A percentile compares a stretch with the other conserved stretches of the same genome.
Evolutionary conservation across 2,329 filamentous ascomycete species (phyloP).

Genomic region (Ophiocordyceps camponoti-floridani): DNA sequence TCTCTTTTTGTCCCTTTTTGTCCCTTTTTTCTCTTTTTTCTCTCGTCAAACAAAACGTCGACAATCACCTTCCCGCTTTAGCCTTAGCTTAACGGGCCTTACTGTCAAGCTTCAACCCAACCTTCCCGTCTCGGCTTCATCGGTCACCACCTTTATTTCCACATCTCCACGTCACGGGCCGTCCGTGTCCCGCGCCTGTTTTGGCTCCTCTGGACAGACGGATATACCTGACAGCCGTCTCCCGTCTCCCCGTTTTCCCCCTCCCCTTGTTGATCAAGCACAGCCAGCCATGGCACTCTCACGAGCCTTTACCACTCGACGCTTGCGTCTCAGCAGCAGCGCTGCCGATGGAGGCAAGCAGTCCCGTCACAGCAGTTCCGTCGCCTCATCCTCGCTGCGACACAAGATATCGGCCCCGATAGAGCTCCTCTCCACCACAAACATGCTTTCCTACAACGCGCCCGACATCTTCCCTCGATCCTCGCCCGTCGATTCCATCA

Average conservation of each 20-base stretch:
- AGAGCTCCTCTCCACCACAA: slow-evolving; percentile 81
- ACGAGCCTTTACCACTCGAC: slow-evolving; percentile 54
- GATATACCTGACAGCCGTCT: not conserved
- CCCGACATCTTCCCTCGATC: slow-evolving; percentile 48
- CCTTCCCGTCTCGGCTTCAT: not conserved
- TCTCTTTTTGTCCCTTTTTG: too few relatives aligned
- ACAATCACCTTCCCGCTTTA: slow-evolving; percentile 5
- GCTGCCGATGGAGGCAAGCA: slow-evolving; percentile 21
- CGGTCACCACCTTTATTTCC: not conserved
- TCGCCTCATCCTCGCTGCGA: slow-evolving; percentile 30
- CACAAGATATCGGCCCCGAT: slow-evolving; percentile 75
- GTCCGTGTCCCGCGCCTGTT: too few relatives aligned
- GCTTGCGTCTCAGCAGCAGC: slow-evolving; percentile 33
- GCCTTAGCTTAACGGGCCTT: not conserved
- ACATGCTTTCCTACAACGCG: slow-evolving; percentile 88
- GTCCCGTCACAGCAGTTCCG: slow-evolving; percentile 31
- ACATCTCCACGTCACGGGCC: too few relatives aligned
- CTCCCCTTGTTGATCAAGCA: too few relatives aligned
- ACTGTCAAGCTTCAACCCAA: not conserved
- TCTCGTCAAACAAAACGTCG: not conserved
- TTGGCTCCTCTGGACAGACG: not conserved
- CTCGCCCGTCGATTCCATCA: slow-evolving; percentile 31
- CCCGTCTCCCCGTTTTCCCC: not conserved
- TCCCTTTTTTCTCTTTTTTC: too few relatives aligned
- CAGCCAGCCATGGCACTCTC: slow-evolving; percentile 38